Conservation (phyloP, 2,329 filamentous ascomycete species). For the Myriosclerotinia duriaeana region DNA sequence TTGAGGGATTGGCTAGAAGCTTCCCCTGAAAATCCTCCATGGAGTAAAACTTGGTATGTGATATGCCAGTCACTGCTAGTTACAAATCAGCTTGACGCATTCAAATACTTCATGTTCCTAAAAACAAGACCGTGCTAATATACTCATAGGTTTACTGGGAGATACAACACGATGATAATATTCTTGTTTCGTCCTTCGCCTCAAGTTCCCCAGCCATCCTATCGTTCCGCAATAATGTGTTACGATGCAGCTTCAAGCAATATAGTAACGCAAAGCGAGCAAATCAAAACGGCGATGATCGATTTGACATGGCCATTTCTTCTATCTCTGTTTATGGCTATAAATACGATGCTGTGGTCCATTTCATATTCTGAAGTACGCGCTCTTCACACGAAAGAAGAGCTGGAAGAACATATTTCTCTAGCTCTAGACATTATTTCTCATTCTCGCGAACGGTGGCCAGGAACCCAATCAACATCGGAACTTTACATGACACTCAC, state of each 20-base stretch:
- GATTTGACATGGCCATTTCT: slow-evolving; percentile 95
- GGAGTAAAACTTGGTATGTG: slow-evolving; percentile 75
- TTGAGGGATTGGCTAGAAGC: slow-evolving; percentile 76
- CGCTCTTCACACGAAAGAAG: slow-evolving; percentile 66
- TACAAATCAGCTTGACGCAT: slow-evolving; percentile 25
- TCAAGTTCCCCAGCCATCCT: slow-evolving; percentile 81
- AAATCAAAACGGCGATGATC: slow-evolving; percentile 71
- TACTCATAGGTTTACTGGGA: slow-evolving; percentile 57
- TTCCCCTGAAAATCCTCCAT: slow-evolving; percentile 66
- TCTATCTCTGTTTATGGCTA: slow-evolving; percentile 82
- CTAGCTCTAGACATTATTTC: slow-evolving; percentile 76
- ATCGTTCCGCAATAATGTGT: slow-evolving; percentile 75
- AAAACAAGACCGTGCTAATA: slow-evolving; percentile 28
- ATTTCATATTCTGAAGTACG: slow-evolving; percentile 85
- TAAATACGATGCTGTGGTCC: slow-evolving; percentile 90
- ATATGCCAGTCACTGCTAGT: neutral
- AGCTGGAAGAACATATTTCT: slow-evolving; percentile 73
- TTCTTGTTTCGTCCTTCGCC: slow-evolving; percentile 88
- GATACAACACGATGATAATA: slow-evolving; percentile 85
- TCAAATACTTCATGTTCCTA: neutral
- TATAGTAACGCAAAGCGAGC: slow-evolving; percentile 75
- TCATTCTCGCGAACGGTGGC: slow-evolving; percentile 84
- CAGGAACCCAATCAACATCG: slow-evolving; percentile 79
- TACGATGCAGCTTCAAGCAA: slow-evolving; percentile 82
- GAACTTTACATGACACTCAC: slow-evolving; percentile 86